Base-by-base conservation (phyloP, 2,329 filamentous ascomycete genomes). In the Stagonosporopsis vannaccii region DNA sequence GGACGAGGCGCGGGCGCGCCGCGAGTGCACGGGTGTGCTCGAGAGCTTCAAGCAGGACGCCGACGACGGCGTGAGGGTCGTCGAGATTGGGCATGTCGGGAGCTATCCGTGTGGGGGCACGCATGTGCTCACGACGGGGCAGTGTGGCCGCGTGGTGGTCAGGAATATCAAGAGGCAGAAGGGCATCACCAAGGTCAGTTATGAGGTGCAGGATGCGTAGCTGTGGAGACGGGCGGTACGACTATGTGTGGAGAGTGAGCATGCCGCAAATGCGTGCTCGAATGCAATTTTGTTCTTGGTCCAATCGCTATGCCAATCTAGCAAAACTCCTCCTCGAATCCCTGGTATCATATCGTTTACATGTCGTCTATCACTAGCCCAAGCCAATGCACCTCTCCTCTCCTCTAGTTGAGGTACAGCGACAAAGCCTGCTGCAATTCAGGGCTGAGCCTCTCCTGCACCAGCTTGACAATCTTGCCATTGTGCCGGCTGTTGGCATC, bases 91-190 rank as follows among this genome's bases (percentile, higher is more conserved):
- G 0, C 88, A 88, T 0, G 83, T 84, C 0, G 90, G 88, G 63
- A 83, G 83, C 23, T 91, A 92, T 77, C 88, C 89, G 1, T 92
- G 90, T 72, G 90, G 89, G 7, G 89, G 89, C 0, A 92, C 89
- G 23, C 90, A 92, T 78, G 88, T 91, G 3, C 78, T 82, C 26
- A 82, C 77, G 17, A 88, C 87, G 19, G 79, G 82, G 54, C 63
- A 81, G 57, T 86, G 84, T 65, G 86, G 87, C 0, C 81, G 82
- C 69, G 85, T 86, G 5, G 83, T 77, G 3, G 86, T 91, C 4
- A 87, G 82, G 78, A 90, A 88, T 77, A 88, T 92, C 51, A 81
- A 81, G 59, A 81, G 87, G 72, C 81, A 79, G 49, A 90, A 89
- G 72, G 88, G 88, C 3, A 80, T 78, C 9, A 88, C 84, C 50